A percentile compares a stretch with the other conserved stretches of the same genome.
Conservation (phyloP, 2,329 filamentous ascomycete species). For the Berkeleyomyces rouxiae region DNA sequence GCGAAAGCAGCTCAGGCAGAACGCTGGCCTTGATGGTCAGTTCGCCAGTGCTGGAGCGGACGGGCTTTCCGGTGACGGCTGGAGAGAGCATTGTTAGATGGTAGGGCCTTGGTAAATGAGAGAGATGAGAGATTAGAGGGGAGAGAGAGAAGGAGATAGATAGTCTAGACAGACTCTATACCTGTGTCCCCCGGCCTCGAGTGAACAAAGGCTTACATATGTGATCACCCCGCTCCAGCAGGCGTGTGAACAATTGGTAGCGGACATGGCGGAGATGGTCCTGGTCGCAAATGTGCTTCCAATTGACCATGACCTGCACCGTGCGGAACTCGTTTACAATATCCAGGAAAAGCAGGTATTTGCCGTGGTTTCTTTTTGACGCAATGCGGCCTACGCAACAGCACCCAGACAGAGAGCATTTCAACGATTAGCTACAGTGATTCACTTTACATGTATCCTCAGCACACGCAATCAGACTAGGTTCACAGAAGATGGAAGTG, state of each 20-base stretch:
- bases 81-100: slow-evolving; percentile 11
- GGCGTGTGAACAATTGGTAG: slow-evolving; percentile 45
- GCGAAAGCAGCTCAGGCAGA: slow-evolving; percentile 57
- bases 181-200: not conserved
- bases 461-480: slow-evolving; percentile 3
- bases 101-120: not conserved
- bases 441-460: slow-evolving; percentile 20
- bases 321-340: slow-evolving; percentile 54
- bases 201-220: slow-evolving; percentile 41
- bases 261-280: slow-evolving; percentile 23
- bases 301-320: slow-evolving; percentile 63
- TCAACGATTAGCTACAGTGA: slow-evolving; percentile 12
- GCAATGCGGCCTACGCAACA: slow-evolving; percentile 48
- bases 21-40: slow-evolving; percentile 53
- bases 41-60: slow-evolving; percentile 55
- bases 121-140: not conserved
- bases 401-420: slow-evolving; percentile 16
- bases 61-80: slow-evolving; percentile 56
- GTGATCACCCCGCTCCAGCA: slow-evolving; percentile 67
- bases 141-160: not conserved
- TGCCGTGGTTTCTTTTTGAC: slow-evolving; percentile 53
- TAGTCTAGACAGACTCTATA: not conserved
- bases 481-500: not conserved
- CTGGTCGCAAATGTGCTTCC: slow-evolving; percentile 26
- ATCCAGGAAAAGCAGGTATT: slow-evolving; percentile 72